Base-by-base conservation (phyloP, 352 stramenopile species). In the Aphanomyces astaci region DNA sequence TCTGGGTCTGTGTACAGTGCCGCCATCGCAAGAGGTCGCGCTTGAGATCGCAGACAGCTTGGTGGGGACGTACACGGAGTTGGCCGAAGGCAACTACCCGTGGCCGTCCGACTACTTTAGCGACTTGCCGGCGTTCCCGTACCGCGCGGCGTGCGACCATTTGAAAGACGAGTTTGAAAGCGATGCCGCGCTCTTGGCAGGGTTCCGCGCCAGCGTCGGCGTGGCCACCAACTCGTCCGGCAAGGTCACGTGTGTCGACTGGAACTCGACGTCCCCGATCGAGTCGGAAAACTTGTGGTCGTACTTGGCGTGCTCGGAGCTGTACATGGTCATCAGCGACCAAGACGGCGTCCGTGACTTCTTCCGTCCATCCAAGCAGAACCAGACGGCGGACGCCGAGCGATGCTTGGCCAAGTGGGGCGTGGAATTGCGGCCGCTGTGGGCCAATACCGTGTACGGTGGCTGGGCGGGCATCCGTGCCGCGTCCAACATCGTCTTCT, bases 51-150 rank as follows among this genome's bases (percentile, higher is more conserved):
- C 88, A 13, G 74, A 89, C 54, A 88, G 76, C 76, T 73, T 79
- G 46, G 86, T 86, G 63, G 82, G 77, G 4, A 86, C 88, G 5
- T 98, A 91, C 65, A 93, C 94, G 77, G 88, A 88, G 75, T 82
- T 98, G 77, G 92, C 93, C 19, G 98, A 98, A 87, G 95, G 93
- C 46, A 97, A 97, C 78, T 99, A 96, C 75, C 96, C 96, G 10
- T 99, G 98, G 76, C 86, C 93, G 25, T 96, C 88, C n/a, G 82
- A 79, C 7, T 99, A 98, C 78, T 96, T 98, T 68, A 85, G 93
- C 72, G 95, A 95, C 45, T 72, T 98, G 39, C 94, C 92, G 0
- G 78, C 92, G 11, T 98, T 87, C 75, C 94, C 94, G 5, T 74
- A 97, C 43, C 90, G 90, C 32, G 83, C 81, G 5, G 89, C 92